phyloP scores from a whole-genome alignment of 495 filamentous ascomycete genomes.

The Lophiostoma macrostomum region DNA sequence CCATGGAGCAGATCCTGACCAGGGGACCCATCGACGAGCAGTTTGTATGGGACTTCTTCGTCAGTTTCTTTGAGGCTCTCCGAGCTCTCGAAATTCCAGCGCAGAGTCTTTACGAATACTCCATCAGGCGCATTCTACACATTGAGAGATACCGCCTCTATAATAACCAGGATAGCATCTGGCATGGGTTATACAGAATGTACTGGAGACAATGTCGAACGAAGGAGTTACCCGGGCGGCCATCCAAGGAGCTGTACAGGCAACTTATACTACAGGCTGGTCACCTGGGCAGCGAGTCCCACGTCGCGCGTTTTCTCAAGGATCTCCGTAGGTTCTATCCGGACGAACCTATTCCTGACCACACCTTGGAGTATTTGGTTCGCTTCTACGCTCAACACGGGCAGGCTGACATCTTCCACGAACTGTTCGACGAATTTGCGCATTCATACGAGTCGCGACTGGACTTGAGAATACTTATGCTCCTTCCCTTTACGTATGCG shows the following conservation, averaged over 20 bases:
- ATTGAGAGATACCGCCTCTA: slow-evolving; percentile 16
- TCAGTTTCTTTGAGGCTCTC: slow-evolving; percentile 10
- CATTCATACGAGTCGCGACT: slow-evolving; percentile 36
- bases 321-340: slow-evolving; percentile 31
- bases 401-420: slow-evolving; percentile 49
- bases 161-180: slow-evolving; percentile 11
- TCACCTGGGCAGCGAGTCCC: not conserved
- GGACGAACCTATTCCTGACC: not conserved
- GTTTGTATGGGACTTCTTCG: slow-evolving; percentile 16
- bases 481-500: slow-evolving; percentile 65
- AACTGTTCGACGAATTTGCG: slow-evolving; percentile 58
- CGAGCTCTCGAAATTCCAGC: slow-evolving; percentile 8
- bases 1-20: slow-evolving; percentile 7
- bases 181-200: slow-evolving; percentile 13
- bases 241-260: slow-evolving; percentile 7
- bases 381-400: slow-evolving; percentile 54
- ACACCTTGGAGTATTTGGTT: slow-evolving; percentile 31
- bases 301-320: slow-evolving; percentile 5
- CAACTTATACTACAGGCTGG: slow-evolving; percentile 7
- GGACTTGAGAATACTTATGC: slow-evolving; percentile 39
- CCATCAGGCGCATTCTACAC: slow-evolving; percentile 7
- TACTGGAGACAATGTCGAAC: slow-evolving; percentile 12
- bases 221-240: not conserved
- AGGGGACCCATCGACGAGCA: slow-evolving; percentile 13
- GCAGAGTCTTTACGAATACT: slow-evolving; percentile 9